These are phyloP conservation scores for Globisporangium megalacanthum DNA, from an alignment of 352 stramenopile species.

Conservation along the genomic window DNA sequence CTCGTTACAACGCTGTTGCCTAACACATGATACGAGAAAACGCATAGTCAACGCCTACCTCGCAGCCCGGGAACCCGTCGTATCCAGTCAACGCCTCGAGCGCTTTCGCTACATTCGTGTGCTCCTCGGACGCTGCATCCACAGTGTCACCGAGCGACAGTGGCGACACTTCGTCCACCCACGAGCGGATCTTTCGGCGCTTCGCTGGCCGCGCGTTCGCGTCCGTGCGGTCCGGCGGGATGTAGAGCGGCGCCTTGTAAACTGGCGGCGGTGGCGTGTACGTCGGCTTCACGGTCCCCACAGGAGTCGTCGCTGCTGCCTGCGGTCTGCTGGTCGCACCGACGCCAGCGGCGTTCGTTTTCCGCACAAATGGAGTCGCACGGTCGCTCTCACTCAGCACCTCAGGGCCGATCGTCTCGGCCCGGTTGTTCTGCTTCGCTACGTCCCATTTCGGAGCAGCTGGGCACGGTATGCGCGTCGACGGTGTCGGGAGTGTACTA, in stretches of 20 bases:
- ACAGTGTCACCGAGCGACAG: slow-evolving; percentile 60
- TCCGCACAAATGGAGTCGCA: slow-evolving; percentile 52
- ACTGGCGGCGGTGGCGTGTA: slow-evolving; percentile 31
- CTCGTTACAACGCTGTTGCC: slow-evolving; percentile 4
- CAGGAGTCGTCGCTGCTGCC: slow-evolving; percentile 13
- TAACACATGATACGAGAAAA: neutral
- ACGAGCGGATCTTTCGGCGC: slow-evolving; percentile 83
- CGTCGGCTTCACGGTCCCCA: slow-evolving; percentile 19
- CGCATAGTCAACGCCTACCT: slow-evolving; percentile 32
- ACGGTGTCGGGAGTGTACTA: slow-evolving; percentile 48
- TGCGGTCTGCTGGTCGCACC: slow-evolving; percentile 8
- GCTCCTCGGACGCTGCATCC: slow-evolving; percentile 54
- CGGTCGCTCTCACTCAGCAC: slow-evolving; percentile 71
- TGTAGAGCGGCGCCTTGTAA: slow-evolving; percentile 74
- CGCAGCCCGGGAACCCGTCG: slow-evolving; percentile 78
- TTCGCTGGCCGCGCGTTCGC: slow-evolving; percentile 49
- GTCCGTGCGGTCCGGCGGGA: slow-evolving; percentile 51
- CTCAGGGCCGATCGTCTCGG: slow-evolving; percentile 39
- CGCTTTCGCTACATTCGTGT: slow-evolving; percentile 40
- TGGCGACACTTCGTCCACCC: slow-evolving; percentile 72
- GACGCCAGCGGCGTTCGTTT: slow-evolving; percentile 10
- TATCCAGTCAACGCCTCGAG: slow-evolving; percentile 66
- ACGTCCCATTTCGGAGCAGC: slow-evolving; percentile 62
- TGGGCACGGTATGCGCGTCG: slow-evolving; percentile 39
- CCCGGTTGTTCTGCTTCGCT: slow-evolving; percentile 27